Base-by-base conservation (phyloP, 805 yeast species). In the Millerozyma acaciae region DNA sequence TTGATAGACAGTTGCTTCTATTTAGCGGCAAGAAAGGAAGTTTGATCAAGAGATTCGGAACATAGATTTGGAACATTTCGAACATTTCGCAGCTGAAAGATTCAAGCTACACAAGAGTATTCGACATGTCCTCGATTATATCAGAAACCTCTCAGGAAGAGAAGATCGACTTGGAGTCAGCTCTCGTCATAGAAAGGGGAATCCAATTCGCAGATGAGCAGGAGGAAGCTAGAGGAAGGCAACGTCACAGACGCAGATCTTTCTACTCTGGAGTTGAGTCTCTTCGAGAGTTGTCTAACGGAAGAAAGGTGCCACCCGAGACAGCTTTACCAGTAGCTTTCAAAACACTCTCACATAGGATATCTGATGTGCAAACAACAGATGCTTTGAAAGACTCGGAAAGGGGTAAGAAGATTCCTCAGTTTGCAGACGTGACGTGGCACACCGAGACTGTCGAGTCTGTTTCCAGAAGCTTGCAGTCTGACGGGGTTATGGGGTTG, bases 291-390 rank as follows among this genome's bases (percentile, higher is more conserved):
- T 23, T 23, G 26, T 23, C 32, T 15, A 18, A n/a, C 5, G 17
- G 28, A 8, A 16, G 21, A 29, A 36, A 21, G 15, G 35, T 32
- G 12, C 22, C 28, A 10, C 64, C 67, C 5, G 48, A 44, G 6
- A 40, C 47, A 15, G 58, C 50, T 3, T 47, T 64, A 28, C 71
- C 70, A 6, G 55, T 62, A 5, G 44, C 58, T 30, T 65, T 58
- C 50, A 61, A 51, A 31, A 57, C 70, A 0, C 48, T 65, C 7
- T 61, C 68, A 18, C 63, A 62, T 42, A 55, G 46, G 15, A 55
- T 63, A 21, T 67, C 60, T 21, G 53, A 47, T 30, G 39, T 40
- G 14, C 34, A 40, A 14, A 35, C 35, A 4, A 33, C 18, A 12
- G 36, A 39, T 23, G 33, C 34, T 12, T 10, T 7, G 12, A 20